Base-by-base conservation (phyloP, 495 filamentous ascomycete species). In the Pseudoneurospora amorphoporcata region DNA sequence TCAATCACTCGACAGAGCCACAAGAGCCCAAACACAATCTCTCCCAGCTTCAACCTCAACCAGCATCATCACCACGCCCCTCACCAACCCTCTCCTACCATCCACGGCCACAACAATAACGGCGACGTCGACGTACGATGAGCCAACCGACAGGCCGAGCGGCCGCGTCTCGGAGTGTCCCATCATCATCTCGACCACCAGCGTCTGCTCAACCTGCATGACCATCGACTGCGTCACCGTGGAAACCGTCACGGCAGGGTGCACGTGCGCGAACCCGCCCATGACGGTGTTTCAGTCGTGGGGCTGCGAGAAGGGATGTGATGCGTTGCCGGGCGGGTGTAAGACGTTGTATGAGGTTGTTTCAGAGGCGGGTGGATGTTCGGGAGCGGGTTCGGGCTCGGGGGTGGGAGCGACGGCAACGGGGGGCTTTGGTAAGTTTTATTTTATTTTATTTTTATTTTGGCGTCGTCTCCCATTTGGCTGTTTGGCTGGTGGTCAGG, bases 201-300 rank as follows among this genome's bases (percentile, higher is more conserved):
- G 45, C 47, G 69, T 80, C 69, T 80, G 78, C 76, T 68, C 19
- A 23, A 76, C 78, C 8, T 80, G 78, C 68, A 29, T 76, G 40
- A 78, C 77, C 1, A 35, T 71, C 14, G 76, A 68, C 16, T 80
- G 78, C 76, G 47, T 77, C 43, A 68, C 68, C 17, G 29, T 45
- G 16, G 69, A 47, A 3, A 77, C 76, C 39, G 68, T 79, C 35
- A 77, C 77, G 6, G 77, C 72, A 23, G 73, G 73, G 14, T 73
- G 72, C 61, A 71, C 42, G 69, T 77, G 75, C 53, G 69, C 68
- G 3, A 79, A 77, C 39, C 74, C 77, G 0, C 53, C 76, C 4
- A 43, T 73, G 6, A 80, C 78, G 40, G 41, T 80, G 19, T 75
- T 70, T 40, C 42, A 68, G 17, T 72, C 70, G 38, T 73, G 75